Evolutionary conservation across 169 alveolate species (phyloP), one percentile per base, ranked within the genome.

Genomic region (Cyclospora cayetanensis): DNA sequence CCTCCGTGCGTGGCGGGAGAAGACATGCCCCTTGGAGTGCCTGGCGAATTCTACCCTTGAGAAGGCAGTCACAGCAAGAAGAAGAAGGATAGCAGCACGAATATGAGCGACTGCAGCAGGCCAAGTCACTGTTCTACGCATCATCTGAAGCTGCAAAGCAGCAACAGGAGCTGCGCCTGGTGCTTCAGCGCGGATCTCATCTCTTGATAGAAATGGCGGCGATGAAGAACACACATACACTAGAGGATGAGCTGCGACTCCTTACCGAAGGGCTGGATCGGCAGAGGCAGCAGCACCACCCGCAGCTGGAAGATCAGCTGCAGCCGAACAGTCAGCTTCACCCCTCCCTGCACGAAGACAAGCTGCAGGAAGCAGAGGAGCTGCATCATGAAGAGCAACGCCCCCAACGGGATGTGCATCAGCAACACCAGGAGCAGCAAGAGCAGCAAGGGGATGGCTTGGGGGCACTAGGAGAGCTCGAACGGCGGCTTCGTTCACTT

Each of bases 381-480:
- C 80, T 35, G 52, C 31, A 41, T 22, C 53, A 34, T 12, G 80
- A 50, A 22, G 80, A 68, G 52, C 20, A 25, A 4, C 52, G 1
- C 25, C 50, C 7, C 9, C 39, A 34, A 4, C 50, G 37, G n/a
- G 31, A 68, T 18, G 80, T n/a, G n/a, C n/a, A 68, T 5, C 85
- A 35, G 85, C 85, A 41, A 34, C 72, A 60, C 37, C 80, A 68
- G 43, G 53, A 68, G 29, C 50, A 68, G 80, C 80, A 34, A 9
- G 80, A 68, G 7, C 80, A 35, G 25, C 34, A 39, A 20, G 65
- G 37, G 29, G 85, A 74, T 22, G n/a, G 63, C 85, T 11, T 74
- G 1, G 85, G 85, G 37, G 63, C 85, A 11, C 60, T 74, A 22
- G 63, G 65, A 22, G 85, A 41, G 12, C 55, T 74, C 22, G 85